Base-by-base conservation (phyloP, 805 yeast genomes). In the Naumovozyma castellii region DNA sequence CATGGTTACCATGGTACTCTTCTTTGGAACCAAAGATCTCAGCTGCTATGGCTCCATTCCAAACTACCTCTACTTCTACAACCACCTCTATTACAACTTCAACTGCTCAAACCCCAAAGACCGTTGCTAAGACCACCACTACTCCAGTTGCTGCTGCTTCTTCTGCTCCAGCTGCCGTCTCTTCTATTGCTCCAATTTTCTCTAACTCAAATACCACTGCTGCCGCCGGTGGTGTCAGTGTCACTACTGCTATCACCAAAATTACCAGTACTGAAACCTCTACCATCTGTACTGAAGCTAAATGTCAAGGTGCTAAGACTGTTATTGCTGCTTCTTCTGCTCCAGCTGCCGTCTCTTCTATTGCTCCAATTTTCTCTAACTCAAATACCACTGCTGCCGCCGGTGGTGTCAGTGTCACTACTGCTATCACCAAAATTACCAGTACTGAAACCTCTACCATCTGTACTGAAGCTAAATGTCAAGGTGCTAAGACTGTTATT, bases 1-100 rank as follows among this genome's bases (percentile, higher is more conserved):
- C 61, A 22, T 54, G 50, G 27, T 48, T 61, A 34, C 61, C 64
- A 45, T 61, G 65, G 65, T 61, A 56, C 43, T 46, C 55, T 20
- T 32, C 48, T 14, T 38, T 57, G 19, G 47, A 38, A 34, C 44
- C 56, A 6, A 47, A 40, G 32, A 30, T 49, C 10, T 38, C 32
- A 14, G 36, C 49, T n/a, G 33, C 39, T 17, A 25, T 33, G 17
- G 34, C 40, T 9, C 42, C 15, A 12, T n/a, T 8, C 13, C 5
- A 8, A 13, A n/a, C 32, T 29, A 29, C 42, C 31, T 37, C 32
- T 17, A 29, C 40, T 12, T 33, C 39, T 34, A 35, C 41, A n/a
- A 18, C 38, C 16, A 31, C 43, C 22, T 18, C 37, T 22, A 33
- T 42, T 16, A 33, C 44, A 25, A 27, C 38, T 6, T 9, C 42